Percentiles rank a stretch among this genome's conserved stretches.
Conservation (phyloP, 345 rosid genomes). For the Arabidopsis thaliana region TAIR10.1 NC_003076.8:21450501-21451000, state of each 20-base stretch:
- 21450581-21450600: too few species aligned
- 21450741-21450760: neutral
- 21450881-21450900: slow-evolving; percentile 46
- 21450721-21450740: slow-evolving; percentile 1
- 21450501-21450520: too few species aligned
- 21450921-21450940: slow-evolving; percentile 36
- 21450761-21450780: neutral
- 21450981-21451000: slow-evolving; percentile 4
- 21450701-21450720: neutral
- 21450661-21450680: too few species aligned
- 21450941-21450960: slow-evolving; percentile 39
- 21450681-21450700: too few species aligned
- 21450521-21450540: too few species aligned
- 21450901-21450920: slow-evolving; percentile 40
- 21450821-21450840: slow-evolving; percentile 13
- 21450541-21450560: too few species aligned
- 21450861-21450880: slow-evolving; percentile 29
- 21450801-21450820: slow-evolving; percentile 41
- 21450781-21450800: slow-evolving; percentile 8
- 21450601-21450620: too few species aligned
- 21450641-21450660: too few species aligned
- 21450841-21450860: slow-evolving; percentile 30
- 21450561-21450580: too few species aligned
- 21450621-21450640: too few species aligned
- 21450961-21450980: neutral